A percentile compares a stretch with the other conserved stretches of the same genome.
Evolutionary conservation across 345 rosid species (phyloP).

Genomic region (Jatropha curcas): DNA sequence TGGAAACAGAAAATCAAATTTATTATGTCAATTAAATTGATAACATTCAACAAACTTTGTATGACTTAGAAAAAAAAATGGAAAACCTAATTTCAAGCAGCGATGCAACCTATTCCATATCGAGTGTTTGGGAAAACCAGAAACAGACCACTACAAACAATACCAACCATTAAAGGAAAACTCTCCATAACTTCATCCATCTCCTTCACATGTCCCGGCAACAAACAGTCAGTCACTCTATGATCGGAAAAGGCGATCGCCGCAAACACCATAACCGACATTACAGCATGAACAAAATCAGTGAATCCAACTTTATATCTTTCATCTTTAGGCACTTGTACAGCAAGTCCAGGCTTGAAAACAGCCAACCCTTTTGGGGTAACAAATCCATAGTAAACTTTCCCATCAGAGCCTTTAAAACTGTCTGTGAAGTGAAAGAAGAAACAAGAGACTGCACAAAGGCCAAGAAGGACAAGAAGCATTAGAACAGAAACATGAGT

Average conservation of each 20-base stretch:
- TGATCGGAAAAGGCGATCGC: slow-evolving; percentile 73
- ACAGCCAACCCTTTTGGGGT: slow-evolving; percentile 66
- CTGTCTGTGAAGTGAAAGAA: slow-evolving; percentile 79
- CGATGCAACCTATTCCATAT: slow-evolving; percentile 67
- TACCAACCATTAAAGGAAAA: slow-evolving; percentile 74
- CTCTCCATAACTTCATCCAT: slow-evolving; percentile 86
- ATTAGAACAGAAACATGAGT: slow-evolving; percentile 53
- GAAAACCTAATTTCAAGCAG: slow-evolving; percentile 26
- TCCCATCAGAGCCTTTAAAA: slow-evolving; percentile 62
- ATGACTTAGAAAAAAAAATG: neutral
- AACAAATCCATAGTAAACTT: slow-evolving; percentile 67
- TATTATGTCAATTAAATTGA: neutral
- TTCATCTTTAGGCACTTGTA: slow-evolving; percentile 48
- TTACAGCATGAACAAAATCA: slow-evolving; percentile 66
- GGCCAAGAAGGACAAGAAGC: slow-evolving; percentile 51
- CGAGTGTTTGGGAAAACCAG: slow-evolving; percentile 69
- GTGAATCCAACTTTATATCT: slow-evolving; percentile 54
- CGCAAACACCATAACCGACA: slow-evolving; percentile 73
- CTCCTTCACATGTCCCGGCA: slow-evolving; percentile 67
- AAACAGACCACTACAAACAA: slow-evolving; percentile 67
- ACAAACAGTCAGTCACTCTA: slow-evolving; percentile 57
- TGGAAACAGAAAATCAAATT: too few relatives aligned
- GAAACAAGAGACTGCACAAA: slow-evolving; percentile 68
- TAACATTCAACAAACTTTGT: neutral
- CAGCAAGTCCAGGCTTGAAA: slow-evolving; percentile 58